phyloP scores from a whole-genome alignment of 345 rosid species.

The Murraya koenigii region DNA sequence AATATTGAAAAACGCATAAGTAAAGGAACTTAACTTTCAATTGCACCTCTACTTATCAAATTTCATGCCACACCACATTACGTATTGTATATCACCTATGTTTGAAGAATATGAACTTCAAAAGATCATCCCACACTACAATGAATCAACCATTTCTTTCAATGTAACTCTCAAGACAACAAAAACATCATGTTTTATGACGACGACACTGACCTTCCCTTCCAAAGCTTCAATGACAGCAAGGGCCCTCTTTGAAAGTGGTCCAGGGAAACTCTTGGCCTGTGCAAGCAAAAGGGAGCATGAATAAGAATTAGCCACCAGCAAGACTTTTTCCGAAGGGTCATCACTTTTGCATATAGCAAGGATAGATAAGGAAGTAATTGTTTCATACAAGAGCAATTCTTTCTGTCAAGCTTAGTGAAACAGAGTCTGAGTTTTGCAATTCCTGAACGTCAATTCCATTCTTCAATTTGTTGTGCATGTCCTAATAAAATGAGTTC shows the following conservation, averaged over 20 bases:
- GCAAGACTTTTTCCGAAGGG: not conserved
- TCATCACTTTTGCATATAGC: constrained; percentile 3
- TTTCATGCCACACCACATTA: not conserved
- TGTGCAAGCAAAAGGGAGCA: constrained; percentile 29
- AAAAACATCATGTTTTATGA: not conserved
- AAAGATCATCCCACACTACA: not conserved
- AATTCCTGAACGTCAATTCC: constrained; percentile 70
- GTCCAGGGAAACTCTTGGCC: constrained; percentile 77
- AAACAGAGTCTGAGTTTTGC: constrained; percentile 43
- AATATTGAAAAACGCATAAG: not conserved
- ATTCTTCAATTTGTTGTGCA: constrained; percentile 72
- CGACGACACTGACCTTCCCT: constrained; percentile 68
- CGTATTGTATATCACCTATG: not conserved
- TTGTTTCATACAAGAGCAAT: constrained; percentile 54
- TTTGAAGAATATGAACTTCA: not conserved
- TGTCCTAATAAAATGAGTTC: constrained; percentile 44
- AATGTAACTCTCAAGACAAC: not conserved
- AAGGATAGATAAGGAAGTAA: not conserved
- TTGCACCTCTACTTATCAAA: not conserved
- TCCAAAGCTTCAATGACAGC: constrained; percentile 73
- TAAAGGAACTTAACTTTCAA: not conserved
- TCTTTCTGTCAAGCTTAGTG: constrained; percentile 62
- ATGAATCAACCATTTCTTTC: not conserved
- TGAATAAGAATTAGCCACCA: not conserved
- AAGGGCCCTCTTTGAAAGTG: constrained; percentile 72